Conservation (phyloP, 176 grass and related monocot species). For the Ensete glaucum region DNA sequence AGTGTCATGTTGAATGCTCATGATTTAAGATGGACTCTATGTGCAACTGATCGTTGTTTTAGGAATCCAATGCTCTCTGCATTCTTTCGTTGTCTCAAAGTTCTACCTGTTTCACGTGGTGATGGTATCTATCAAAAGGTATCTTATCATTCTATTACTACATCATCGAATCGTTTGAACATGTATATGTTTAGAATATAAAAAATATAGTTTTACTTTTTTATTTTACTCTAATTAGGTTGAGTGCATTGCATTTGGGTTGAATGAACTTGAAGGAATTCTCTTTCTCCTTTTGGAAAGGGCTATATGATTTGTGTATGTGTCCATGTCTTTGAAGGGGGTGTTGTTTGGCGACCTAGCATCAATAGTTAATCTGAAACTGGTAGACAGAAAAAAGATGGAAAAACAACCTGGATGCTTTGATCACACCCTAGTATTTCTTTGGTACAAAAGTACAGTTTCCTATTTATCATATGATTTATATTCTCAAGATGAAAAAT, state of each 20-base stretch:
- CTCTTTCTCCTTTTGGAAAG: no score
- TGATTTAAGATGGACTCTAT: slow-evolving; percentile 92
- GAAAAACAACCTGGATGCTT: no score
- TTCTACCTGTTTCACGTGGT: slow-evolving; percentile 83
- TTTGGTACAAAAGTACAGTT: no score
- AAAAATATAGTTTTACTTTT: neutral
- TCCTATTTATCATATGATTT: no score
- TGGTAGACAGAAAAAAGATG: no score
- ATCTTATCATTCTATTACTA: neutral
- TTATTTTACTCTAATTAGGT: neutral
- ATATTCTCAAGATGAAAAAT: no score
- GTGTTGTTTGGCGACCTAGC: no score
- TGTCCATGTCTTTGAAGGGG: no score
- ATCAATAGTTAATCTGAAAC: no score
- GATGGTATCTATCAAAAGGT: slow-evolving; percentile 94
- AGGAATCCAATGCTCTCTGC: slow-evolving; percentile 70
- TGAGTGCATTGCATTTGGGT: neutral
- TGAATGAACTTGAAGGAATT: no score
- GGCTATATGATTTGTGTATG: no score
- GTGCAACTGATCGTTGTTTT: slow-evolving; percentile 88
- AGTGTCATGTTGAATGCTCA: slow-evolving; percentile 60
- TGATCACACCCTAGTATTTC: no score
- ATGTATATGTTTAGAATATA: neutral
- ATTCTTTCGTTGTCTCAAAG: slow-evolving; percentile 84
- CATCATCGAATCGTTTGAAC: neutral